phyloP scores from a whole-genome alignment of 2,329 filamentous ascomycete species.

The Trichoderma aggressivum region DNA sequence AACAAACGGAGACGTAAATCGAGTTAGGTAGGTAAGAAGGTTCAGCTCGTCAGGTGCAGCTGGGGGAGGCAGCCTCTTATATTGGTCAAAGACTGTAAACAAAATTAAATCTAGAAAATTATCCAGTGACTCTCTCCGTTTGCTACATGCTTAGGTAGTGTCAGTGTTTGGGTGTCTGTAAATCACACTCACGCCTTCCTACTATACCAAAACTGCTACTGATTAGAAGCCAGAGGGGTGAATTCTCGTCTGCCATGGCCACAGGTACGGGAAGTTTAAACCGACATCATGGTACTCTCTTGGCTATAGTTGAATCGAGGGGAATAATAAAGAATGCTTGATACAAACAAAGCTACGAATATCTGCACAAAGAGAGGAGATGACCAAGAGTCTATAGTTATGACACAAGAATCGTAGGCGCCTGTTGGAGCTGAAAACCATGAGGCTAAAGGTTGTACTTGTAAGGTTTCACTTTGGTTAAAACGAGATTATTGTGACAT shows the following conservation, averaged over 20 bases:
- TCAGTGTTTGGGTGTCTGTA: neutral
- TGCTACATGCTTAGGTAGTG: neutral
- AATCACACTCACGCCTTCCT: neutral
- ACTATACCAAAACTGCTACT: neutral
- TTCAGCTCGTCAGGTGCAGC: neutral
- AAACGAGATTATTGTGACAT: neutral
- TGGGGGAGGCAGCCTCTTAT: neutral
- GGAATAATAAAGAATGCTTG: neutral
- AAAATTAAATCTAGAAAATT: neutral
- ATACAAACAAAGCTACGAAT: neutral
- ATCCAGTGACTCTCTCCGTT: neutral
- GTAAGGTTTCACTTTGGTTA: neutral
- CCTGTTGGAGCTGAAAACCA: neutral
- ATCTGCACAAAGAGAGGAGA: neutral
- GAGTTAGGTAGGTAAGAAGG: neutral
- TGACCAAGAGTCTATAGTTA: neutral
- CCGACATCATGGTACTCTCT: neutral
- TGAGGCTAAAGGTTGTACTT: neutral
- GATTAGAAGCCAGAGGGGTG: neutral
- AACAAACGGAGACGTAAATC: neutral
- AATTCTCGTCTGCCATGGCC: neutral
- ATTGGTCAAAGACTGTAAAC: neutral
- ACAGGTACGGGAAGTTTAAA: neutral
- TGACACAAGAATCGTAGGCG: neutral
- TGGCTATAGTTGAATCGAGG: neutral